A percentile compares a stretch with the other conserved stretches of the same genome.
Evolutionary conservation across 139 green algal genomes (phyloP).

Genomic region (Deuterostichococcus epilithicus): DNA sequence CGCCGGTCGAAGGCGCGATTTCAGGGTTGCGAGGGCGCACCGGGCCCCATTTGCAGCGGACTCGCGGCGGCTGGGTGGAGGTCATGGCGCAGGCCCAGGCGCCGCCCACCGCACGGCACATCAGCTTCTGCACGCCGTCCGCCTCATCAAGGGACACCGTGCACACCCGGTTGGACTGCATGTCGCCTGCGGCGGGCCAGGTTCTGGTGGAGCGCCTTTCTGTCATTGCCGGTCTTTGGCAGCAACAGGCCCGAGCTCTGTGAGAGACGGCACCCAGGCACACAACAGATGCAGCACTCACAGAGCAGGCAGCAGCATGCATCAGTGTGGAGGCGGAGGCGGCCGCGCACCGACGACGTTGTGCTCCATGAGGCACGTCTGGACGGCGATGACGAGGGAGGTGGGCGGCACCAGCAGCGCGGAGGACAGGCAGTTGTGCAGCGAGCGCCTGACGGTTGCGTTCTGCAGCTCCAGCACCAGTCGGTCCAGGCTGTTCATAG

Average conservation of each 20-base stretch:
- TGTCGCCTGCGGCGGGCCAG: background rate
- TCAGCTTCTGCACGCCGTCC: background rate
- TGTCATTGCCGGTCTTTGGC: too few relatives aligned
- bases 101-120: background rate
- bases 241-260: too few relatives aligned
- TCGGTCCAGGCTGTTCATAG: background rate
- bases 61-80: background rate
- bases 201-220: too few relatives aligned
- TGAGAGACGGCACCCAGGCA: too few relatives aligned
- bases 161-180: background rate
- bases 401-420: background rate
- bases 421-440: background rate
- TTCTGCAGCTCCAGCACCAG: constrained; percentile 2
- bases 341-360: background rate
- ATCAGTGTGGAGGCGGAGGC: too few relatives aligned
- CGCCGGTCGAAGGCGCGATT: too few relatives aligned
- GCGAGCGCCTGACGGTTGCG: background rate
- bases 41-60: background rate
- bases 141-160: background rate
- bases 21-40: background rate
- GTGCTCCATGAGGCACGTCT: background rate
- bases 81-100: background rate
- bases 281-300: background rate
- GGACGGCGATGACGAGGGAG: background rate
- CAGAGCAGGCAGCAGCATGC: too few relatives aligned